Percentiles rank a stretch among this genome's conserved stretches.
phyloP scores from a whole-genome alignment of 352 stramenopile species.

The Phytophthora sojae region DNA sequence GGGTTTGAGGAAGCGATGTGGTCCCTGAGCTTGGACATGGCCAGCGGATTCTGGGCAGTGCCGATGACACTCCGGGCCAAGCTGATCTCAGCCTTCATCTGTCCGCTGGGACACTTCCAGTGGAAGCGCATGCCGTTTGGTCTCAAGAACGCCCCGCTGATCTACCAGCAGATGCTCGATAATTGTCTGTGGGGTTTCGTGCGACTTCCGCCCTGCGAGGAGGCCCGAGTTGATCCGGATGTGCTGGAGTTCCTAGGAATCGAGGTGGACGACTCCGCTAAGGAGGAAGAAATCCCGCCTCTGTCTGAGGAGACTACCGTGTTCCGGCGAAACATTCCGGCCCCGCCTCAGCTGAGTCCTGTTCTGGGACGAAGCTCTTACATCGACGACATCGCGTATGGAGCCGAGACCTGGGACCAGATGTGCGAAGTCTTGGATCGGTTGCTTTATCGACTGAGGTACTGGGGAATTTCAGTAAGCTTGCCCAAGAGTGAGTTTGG shows the following conservation, averaged over 20 bases:
- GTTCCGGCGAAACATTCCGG: not conserved
- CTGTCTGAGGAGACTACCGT: not conserved
- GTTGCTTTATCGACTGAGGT: not conserved
- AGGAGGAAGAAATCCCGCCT: not conserved
- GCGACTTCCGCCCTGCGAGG: not conserved
- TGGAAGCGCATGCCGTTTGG: not conserved
- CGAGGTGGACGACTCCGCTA: not conserved
- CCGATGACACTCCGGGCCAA: not conserved
- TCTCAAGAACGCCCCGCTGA: not conserved
- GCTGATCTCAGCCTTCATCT: not conserved
- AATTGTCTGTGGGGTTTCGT: conserved; percentile 2
- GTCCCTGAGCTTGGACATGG: not conserved
- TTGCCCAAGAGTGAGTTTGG: conserved; percentile 1
- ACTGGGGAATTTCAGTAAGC: not conserved
- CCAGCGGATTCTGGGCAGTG: not conserved
- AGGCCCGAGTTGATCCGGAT: not conserved
- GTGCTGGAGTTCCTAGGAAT: not conserved
- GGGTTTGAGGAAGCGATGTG: not conserved
- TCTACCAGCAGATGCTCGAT: not conserved
- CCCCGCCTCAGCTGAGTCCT: not conserved
- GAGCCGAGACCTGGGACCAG: not conserved
- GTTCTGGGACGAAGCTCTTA: conserved; percentile 2
- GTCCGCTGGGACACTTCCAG: not conserved
- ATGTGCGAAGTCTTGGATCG: not conserved
- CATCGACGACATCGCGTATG: conserved; percentile 10